phyloP scores from a whole-genome alignment of 345 rosid genomes.

The Lagerstroemia speciosa region DNA sequence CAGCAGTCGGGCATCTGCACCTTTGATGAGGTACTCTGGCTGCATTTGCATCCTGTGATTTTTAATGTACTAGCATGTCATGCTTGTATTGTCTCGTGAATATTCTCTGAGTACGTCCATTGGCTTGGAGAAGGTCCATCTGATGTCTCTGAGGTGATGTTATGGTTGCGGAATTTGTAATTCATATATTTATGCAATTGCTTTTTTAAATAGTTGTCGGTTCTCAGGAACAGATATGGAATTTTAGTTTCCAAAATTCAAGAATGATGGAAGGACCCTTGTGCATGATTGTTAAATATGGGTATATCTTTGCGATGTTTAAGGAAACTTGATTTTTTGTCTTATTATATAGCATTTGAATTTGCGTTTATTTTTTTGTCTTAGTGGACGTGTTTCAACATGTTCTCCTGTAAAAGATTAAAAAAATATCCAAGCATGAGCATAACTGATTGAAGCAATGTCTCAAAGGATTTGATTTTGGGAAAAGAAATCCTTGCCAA shows the following conservation, averaged over 20 bases:
- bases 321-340: neutral
- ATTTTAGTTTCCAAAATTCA: neutral
- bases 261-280: neutral
- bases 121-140: neutral
- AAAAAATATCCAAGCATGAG: neutral
- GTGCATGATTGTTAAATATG: neutral
- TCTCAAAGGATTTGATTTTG: neutral
- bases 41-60: neutral
- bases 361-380: neutral
- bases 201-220: neutral
- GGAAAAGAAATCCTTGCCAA: neutral
- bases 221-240: neutral
- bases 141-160: neutral
- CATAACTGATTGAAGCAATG: neutral
- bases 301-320: neutral
- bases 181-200: neutral
- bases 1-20: constrained; percentile 36
- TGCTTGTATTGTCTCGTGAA: neutral
- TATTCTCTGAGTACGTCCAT: neutral
- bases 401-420: neutral
- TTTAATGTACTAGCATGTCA: neutral
- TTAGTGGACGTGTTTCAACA: neutral
- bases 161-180: neutral
- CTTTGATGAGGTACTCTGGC: constrained; percentile 42
- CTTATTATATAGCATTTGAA: neutral